phyloP scores from a whole-genome alignment of 2,329 filamentous ascomycete genomes.

The Hypoxylon sp. region DNA sequence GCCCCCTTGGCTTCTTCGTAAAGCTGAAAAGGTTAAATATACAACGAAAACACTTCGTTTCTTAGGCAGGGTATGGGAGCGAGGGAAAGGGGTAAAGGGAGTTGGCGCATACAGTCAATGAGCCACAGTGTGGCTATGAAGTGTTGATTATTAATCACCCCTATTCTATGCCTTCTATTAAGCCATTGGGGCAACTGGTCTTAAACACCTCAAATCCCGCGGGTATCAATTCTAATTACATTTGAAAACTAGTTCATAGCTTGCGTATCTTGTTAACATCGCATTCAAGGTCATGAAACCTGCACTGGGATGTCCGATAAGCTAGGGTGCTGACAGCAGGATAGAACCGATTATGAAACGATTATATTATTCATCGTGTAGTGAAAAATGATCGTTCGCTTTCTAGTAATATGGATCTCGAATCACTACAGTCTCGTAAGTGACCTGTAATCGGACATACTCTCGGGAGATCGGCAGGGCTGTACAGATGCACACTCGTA shows the following conservation, averaged over 20 bases:
- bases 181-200: neutral
- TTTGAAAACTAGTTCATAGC: neutral
- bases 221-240: neutral
- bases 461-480: slow-evolving; percentile 26
- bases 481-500: slow-evolving; percentile 3
- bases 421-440: neutral
- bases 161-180: slow-evolving; percentile 22
- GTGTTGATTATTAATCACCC: slow-evolving; percentile 8
- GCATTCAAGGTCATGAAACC: neutral
- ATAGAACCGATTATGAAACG: neutral
- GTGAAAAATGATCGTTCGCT: slow-evolving; percentile 13
- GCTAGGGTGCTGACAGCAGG: slow-evolving; percentile 9
- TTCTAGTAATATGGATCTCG: slow-evolving; percentile 31
- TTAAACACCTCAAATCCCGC: slow-evolving; percentile 3
- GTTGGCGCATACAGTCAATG: neutral
- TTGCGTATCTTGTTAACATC: neutral
- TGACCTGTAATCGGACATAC: slow-evolving; percentile 11
- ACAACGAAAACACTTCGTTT: neutral
- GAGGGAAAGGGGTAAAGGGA: neutral
- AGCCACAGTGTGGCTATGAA: slow-evolving; percentile 14
- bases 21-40: neutral
- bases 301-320: neutral
- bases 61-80: neutral
- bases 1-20: neutral
- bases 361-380: slow-evolving; percentile 23